Evolutionary conservation across 805 yeast genomes (phyloP), one percentile per base, ranked within the genome.

Genomic region (Ogataea kodamae): DNA sequence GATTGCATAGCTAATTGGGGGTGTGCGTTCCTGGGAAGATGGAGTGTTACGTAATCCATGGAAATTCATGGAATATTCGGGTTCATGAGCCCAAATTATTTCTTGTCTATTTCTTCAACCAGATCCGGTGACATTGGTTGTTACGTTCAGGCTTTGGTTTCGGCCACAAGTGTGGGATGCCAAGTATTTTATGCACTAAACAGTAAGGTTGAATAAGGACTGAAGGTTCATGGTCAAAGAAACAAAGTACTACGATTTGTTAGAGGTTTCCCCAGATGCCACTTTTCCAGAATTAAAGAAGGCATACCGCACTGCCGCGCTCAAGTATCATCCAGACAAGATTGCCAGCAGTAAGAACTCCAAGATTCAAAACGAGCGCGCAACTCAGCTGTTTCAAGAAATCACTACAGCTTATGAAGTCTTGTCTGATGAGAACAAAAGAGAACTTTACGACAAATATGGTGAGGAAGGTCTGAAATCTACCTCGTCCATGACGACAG

Each of bases 401-500:
- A 85, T 90, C 30, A 82, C 96, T 14, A 96, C 88, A 59, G 98
- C 97, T 2, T 92, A 84, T 59, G 97, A 90, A 55, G 86, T 90
- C 40, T 68, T 90, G 46, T 76, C 85, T 36, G 84, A 85, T 58
- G 70, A 72, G 18, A 83, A 85, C 37, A 92, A 89, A 64, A 75
- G 96, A 55, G 79, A 79, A 45, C 68, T 86, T 1, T 92, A 92
- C 55, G 98, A 92, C 55, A 78, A 79, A 43, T 89, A 81, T 54
- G 98, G 98, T 23, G 57, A 90, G 38, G 97, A 89, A 35, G 96
- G 39, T 4, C 28, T 39, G 10, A 20, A 24, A 10, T 14, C 36
- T 6, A 21, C 28, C 10, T 11, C 9, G 6, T 21, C 9, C 17
- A 15, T 9, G 21, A 24, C 10, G 9, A 17, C 24, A 9, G 25